These are phyloP conservation scores for Coemansia sp. DNA, from an alignment of 192 early-diverging fungal genomes.

Conservation along the genomic window DNA sequence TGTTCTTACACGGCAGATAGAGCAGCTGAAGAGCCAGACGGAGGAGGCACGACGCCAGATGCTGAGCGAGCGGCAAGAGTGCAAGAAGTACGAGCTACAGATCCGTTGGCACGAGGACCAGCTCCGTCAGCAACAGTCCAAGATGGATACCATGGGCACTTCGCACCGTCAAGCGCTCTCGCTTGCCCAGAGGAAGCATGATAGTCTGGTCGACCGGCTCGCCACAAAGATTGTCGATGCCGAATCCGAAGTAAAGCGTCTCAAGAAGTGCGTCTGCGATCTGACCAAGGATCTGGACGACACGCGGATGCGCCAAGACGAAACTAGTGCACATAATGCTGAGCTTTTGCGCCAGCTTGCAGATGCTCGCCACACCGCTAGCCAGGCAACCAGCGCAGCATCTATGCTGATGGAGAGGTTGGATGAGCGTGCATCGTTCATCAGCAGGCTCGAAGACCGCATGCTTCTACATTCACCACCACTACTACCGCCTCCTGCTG, in stretches of 20 bases:
- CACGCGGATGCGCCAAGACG: slow-evolving; percentile 2
- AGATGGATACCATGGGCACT: slow-evolving; percentile 2
- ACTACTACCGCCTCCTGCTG: neutral
- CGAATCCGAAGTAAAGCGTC: slow-evolving; percentile 13
- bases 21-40: slow-evolving; percentile 12
- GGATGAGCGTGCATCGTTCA: slow-evolving; percentile 15
- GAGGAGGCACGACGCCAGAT: slow-evolving; percentile 23
- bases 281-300: slow-evolving; percentile 21
- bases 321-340: slow-evolving; percentile 1
- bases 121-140: slow-evolving; percentile 16
- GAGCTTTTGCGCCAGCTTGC: slow-evolving; percentile 11
- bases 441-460: slow-evolving; percentile 28
- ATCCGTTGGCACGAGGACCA: slow-evolving; percentile 26
- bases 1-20: slow-evolving; percentile 10
- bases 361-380: slow-evolving; percentile 16
- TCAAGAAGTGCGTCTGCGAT: slow-evolving; percentile 18
- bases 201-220: slow-evolving; percentile 13
- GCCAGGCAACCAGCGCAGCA: slow-evolving; percentile 8
- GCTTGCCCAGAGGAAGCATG: slow-evolving; percentile 20
- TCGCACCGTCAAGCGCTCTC: slow-evolving; percentile 19
- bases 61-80: slow-evolving; percentile 7
- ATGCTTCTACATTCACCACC: neutral
- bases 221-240: slow-evolving; percentile 12
- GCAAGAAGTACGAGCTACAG: slow-evolving; percentile 13
- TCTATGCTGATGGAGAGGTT: slow-evolving; percentile 17